These are phyloP conservation scores for Colletotrichum tropicicola DNA, from an alignment of 2,329 filamentous ascomycete genomes.

Conservation along the genomic window DNA sequence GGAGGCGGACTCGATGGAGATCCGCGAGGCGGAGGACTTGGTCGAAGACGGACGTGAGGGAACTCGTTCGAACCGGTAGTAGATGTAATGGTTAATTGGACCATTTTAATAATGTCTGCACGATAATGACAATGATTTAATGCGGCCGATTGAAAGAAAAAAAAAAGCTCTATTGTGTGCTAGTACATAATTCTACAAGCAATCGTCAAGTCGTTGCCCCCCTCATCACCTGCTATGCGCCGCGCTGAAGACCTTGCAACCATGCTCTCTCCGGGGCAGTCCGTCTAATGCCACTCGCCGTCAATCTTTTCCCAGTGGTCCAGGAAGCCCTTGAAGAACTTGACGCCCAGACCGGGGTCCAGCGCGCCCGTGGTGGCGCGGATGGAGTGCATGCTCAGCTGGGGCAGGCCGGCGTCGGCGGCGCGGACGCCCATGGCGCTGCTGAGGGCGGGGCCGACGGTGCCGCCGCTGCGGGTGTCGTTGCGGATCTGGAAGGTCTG, in stretches of 20 bases:
- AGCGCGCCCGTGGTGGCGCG: conserved; percentile 86
- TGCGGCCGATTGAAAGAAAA: too few species aligned
- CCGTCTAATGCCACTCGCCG: conserved; percentile 70
- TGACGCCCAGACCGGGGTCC: conserved; percentile 88
- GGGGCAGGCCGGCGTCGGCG: conserved; percentile 88
- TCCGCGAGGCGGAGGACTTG: conserved; percentile 37
- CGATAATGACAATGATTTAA: neutral
- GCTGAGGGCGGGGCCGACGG: conserved; percentile 91
- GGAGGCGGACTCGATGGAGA: conserved; percentile 36
- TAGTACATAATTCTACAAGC: conserved; percentile 20
- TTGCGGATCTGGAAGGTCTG: conserved; percentile 97
- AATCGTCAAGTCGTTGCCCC: neutral
- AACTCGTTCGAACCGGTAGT: neutral
- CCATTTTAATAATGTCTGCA: neutral
- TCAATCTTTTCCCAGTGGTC: conserved; percentile 89
- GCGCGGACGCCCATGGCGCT: conserved; percentile 82
- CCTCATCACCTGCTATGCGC: neutral
- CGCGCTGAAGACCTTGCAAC: neutral
- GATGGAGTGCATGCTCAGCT: conserved; percentile 94
- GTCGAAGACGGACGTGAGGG: conserved; percentile 20
- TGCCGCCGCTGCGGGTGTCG: conserved; percentile 88
- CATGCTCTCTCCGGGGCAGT: too few species aligned
- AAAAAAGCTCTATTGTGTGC: too few species aligned
- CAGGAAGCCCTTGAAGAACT: conserved; percentile 89
- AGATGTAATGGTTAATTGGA: neutral